These are phyloP conservation scores for Malus sieversii DNA, from an alignment of 306 rosid species.

Conservation along the genomic window DNA sequence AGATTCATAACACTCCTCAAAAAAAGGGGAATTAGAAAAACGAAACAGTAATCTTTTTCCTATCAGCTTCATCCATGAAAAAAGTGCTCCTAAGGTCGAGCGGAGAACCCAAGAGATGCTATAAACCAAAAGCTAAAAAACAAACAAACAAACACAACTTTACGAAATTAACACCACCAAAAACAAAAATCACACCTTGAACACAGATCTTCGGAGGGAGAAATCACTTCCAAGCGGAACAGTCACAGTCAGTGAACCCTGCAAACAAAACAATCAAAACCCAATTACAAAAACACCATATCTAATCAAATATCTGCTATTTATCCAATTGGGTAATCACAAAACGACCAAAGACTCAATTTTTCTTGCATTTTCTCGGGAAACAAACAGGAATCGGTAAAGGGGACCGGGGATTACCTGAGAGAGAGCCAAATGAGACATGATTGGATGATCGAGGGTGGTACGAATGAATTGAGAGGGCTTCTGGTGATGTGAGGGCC, in stretches of 20 bases:
- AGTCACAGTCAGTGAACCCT: constrained; percentile 34
- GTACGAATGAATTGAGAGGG: neutral
- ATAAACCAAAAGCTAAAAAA: neutral
- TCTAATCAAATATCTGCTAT: neutral
- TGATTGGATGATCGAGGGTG: constrained; percentile 14
- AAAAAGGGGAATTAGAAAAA: neutral
- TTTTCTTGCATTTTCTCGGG: neutral
- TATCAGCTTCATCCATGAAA: neutral
- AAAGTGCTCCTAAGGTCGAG: neutral
- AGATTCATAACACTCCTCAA: neutral
- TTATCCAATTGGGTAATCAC: constrained; percentile 7
- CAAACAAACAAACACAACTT: neutral
- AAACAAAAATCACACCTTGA: constrained; percentile 24
- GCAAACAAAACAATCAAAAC: constrained; percentile 5
- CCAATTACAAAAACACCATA: constrained; percentile 7
- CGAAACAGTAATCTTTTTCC: neutral
- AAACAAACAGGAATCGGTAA: neutral
- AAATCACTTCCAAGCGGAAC: constrained; percentile 42
- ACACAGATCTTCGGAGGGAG: constrained; percentile 40
- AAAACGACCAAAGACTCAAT: neutral
- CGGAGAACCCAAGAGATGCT: constrained; percentile 2
- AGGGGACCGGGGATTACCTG: constrained; percentile 24
- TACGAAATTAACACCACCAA: neutral
- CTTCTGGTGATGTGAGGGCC: neutral
- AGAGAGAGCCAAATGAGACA: constrained; percentile 36